phyloP scores from a whole-genome alignment of 331 rosid genomes.

The Rhamnella rubrinervis region DNA sequence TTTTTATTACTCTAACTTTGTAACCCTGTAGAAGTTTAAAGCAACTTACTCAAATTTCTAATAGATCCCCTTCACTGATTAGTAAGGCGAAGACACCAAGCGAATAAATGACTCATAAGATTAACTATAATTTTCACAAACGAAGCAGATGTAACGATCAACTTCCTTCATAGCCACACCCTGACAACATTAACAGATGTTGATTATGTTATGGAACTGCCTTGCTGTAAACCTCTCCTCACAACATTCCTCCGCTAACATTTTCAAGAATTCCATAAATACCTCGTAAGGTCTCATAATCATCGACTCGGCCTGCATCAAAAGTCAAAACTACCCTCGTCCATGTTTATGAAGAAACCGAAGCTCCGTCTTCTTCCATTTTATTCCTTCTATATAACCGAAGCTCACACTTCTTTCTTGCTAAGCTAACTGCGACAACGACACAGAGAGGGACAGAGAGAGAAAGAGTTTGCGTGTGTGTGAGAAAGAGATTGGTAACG shows the following conservation, averaged over 20 bases:
- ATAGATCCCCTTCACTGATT: no score
- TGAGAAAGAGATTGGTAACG: conserved; percentile 19
- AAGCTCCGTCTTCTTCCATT: conserved; percentile 9
- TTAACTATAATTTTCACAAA: no score
- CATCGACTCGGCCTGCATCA: conserved; percentile 27
- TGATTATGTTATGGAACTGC: neutral
- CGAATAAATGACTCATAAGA: no score
- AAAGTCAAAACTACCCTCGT: conserved; percentile 7
- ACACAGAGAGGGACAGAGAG: conserved; percentile 4
- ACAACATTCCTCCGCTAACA: neutral
- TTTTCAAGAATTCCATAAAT: conserved; percentile 9
- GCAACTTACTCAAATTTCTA: no score
- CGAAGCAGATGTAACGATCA: no score
- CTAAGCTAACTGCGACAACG: neutral
- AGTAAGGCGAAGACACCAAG: no score
- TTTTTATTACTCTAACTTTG: no score
- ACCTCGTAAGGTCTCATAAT: neutral
- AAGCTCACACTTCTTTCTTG: neutral
- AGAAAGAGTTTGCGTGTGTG: conserved; percentile 19
- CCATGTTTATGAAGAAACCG: conserved; percentile 43
- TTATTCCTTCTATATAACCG: conserved; percentile 3
- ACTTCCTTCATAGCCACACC: no score
- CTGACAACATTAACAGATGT: no score
- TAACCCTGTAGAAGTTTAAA: no score
- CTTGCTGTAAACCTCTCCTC: conserved; percentile 5